phyloP scores from a whole-genome alignment of 257 asterid genomes.

The Solanum tacnaense region DNA sequence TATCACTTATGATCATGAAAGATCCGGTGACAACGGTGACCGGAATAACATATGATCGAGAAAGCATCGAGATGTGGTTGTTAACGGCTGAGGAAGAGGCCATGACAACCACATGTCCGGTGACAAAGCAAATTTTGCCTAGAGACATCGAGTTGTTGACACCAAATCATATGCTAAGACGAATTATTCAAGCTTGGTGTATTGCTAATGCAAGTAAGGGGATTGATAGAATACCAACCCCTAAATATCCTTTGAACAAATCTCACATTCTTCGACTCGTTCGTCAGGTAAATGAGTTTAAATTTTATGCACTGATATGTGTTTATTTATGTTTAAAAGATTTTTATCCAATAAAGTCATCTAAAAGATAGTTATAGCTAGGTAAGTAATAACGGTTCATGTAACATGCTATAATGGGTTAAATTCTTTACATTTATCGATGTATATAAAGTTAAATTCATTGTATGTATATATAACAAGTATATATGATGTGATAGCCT shows the following conservation, averaged over 20 bases:
- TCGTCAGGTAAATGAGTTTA: not conserved
- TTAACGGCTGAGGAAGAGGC: constrained; percentile 7
- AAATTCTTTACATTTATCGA: not conserved
- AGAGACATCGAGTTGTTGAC: constrained; percentile 28
- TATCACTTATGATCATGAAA: constrained; percentile 61
- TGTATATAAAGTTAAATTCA: not conserved
- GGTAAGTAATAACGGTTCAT: too few species aligned
- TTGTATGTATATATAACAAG: not conserved
- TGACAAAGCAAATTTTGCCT: constrained; percentile 37
- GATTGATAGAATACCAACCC: constrained; percentile 28
- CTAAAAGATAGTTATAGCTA: not conserved
- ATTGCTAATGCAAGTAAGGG: constrained; percentile 13
- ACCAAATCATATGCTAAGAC: constrained; percentile 52
- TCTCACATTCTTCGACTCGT: constrained; percentile 12
- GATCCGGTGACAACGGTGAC: constrained; percentile 55
- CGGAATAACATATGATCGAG: constrained; percentile 65
- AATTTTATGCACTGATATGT: not conserved
- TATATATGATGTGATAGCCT: not conserved
- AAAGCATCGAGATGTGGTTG: constrained; percentile 52
- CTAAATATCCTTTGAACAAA: constrained; percentile 17
- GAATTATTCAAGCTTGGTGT: constrained; percentile 55
- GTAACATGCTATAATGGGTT: not conserved
- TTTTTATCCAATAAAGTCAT: not conserved
- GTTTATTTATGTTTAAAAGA: not conserved
- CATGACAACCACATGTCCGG: constrained; percentile 31